Evolutionary conservation across 2,329 filamentous ascomycete genomes (phyloP).

Genomic region (Daldinia eschscholtzii): DNA sequence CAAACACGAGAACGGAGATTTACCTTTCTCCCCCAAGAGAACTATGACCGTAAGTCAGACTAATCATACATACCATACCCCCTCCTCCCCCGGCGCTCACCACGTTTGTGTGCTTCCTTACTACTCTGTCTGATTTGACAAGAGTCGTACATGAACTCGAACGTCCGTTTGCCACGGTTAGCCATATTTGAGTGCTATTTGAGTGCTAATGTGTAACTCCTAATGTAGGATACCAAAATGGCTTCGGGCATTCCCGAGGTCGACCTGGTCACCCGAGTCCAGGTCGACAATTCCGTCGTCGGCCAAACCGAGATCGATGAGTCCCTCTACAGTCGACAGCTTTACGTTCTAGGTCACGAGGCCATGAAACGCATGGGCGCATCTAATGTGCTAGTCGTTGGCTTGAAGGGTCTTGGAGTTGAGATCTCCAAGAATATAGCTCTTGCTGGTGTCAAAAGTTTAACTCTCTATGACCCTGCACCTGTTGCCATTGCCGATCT

Average conservation of each 20-base stretch:
- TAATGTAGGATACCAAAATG: constrained; percentile 63
- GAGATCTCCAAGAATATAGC: constrained; percentile 99
- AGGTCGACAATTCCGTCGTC: constrained; percentile 71
- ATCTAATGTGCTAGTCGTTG: constrained; percentile 92
- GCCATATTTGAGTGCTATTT: background rate
- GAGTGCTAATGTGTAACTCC: constrained; percentile 25
- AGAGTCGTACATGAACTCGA: background rate
- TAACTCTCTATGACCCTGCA: constrained; percentile 91
- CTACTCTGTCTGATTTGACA: background rate
- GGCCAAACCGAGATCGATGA: constrained; percentile 75
- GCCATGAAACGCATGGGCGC: constrained; percentile 99
- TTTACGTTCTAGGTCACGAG: constrained; percentile 78
- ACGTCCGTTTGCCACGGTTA: background rate
- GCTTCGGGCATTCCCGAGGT: constrained; percentile 61
- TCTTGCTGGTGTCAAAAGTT: constrained; percentile 95
- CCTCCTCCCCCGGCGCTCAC: background rate
- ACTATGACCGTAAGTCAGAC: constrained; percentile 69
- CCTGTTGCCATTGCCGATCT: constrained; percentile 88
- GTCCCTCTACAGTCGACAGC: constrained; percentile 79
- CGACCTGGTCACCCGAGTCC: constrained; percentile 74
- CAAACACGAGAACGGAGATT: constrained; percentile 73
- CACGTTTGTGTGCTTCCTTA: background rate
- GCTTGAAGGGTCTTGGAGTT: constrained; percentile 92
- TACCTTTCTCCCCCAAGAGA: constrained; percentile 68
- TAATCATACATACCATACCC: background rate